phyloP scores from a whole-genome alignment of 352 stramenopile species.

The Phytophthora meadii region DNA sequence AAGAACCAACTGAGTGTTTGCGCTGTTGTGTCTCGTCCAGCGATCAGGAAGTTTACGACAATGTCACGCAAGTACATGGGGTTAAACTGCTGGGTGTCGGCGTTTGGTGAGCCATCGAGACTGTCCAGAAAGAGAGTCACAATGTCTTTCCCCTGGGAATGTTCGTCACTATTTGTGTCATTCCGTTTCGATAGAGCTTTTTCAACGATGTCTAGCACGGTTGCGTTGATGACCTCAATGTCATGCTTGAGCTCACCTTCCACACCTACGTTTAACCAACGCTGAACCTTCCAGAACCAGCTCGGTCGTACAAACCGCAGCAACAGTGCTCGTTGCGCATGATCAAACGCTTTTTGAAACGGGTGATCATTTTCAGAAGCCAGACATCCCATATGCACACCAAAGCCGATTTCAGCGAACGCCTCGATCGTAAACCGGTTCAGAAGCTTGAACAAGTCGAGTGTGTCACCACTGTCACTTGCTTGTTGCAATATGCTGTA shows the following conservation, averaged over 20 bases:
- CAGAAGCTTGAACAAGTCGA: background rate
- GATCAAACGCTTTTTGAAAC: background rate
- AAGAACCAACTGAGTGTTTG: background rate
- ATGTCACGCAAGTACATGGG: constrained; percentile 64
- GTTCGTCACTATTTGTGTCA: background rate
- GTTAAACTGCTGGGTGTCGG: background rate
- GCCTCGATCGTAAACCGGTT: background rate
- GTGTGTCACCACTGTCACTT: constrained; percentile 24
- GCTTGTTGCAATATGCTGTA: constrained; percentile 23
- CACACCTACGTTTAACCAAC: background rate
- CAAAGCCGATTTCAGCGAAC: constrained; percentile 50
- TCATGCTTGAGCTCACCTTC: background rate
- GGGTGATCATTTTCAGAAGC: background rate
- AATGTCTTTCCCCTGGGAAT: background rate
- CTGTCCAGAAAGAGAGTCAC: background rate
- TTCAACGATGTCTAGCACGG: background rate
- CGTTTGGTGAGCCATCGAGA: background rate
- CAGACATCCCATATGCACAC: constrained; percentile 42
- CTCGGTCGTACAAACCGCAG: background rate
- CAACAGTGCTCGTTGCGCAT: background rate
- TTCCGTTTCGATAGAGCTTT: background rate
- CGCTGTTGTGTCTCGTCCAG: constrained; percentile 53
- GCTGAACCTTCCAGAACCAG: background rate
- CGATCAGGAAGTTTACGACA: constrained; percentile 82
- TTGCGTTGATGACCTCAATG: background rate